Evolutionary conservation across 1,139 yeast genomes (phyloP), one percentile per base, ranked within the genome.

Genomic region (Kodamaea plutei): DNA sequence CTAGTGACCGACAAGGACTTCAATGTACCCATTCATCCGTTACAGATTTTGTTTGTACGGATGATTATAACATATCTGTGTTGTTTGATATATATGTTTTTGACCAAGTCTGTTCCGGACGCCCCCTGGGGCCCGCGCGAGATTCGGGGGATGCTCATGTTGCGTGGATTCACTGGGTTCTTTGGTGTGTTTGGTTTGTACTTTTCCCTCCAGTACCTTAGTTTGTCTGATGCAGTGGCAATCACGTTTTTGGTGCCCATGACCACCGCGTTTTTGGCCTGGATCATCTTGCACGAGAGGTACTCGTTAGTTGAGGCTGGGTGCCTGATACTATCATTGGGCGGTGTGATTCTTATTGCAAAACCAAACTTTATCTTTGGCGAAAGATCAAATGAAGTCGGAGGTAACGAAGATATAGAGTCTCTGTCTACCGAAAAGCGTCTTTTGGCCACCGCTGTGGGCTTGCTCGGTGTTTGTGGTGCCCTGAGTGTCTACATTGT

Each of bases 271-370:
- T 60, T 85, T 22, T 56, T 82, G 35, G 95, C 96, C 0, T 79
- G 79, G 70, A 45, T 76, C 3, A 51, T 82, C 8, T 58, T 88
- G 20, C 69, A 73, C 22, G 96, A 88, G 49, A 58, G 69, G n/a
- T 82, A 84, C 54, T 74, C 84, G 4, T 43, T 68, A 15, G 48
- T 78, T 9, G 95, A 88, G 55, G 84, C 78, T 0, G 47, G 68
- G 1, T 88, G 94, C 23, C 83, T 89, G 1, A 10, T 79, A 0
- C 54, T 79, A 3, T 84, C 95, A 0, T 63, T 88, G 14, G 49
- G 65, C 2, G 96, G 96, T 1, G 96, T 88, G 2, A 43, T 87
- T 1, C 57, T 87, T 15, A 84, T 88, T 43, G 91, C 95, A 1
- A 76, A 87, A 48, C 96, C 96, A 0, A 59, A 73, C n/a, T 82